phyloP scores from a whole-genome alignment of 768 basidiomycete species.

The Suillus americanus region DNA sequence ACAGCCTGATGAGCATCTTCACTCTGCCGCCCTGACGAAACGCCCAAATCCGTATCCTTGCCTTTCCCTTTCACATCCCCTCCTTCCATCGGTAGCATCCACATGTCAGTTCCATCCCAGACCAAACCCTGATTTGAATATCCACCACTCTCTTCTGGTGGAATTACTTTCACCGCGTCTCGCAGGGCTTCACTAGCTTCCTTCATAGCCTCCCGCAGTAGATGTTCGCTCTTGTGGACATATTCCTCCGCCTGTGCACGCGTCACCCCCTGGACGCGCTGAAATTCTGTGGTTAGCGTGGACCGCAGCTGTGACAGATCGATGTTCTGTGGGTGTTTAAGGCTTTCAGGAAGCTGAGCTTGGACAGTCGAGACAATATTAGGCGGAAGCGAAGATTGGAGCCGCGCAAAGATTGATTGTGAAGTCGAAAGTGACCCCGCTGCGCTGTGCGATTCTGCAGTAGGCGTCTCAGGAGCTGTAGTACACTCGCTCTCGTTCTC shows the following conservation, averaged over 20 bases:
- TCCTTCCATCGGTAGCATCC: slow-evolving; percentile 59
- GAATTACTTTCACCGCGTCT: slow-evolving; percentile 91
- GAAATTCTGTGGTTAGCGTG: slow-evolving; percentile 63
- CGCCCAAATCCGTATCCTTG: slow-evolving; percentile 29
- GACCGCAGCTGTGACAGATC: slow-evolving; percentile 70
- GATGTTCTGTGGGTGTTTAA: slow-evolving; percentile 61
- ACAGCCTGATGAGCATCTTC: slow-evolving; percentile 52
- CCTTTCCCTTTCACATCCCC: slow-evolving; percentile 36
- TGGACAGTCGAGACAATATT: slow-evolving; percentile 70
- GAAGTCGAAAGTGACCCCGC: slow-evolving; percentile 27
- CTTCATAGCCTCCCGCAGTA: slow-evolving; percentile 68
- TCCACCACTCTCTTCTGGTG: slow-evolving; percentile 58
- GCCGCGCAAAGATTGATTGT: slow-evolving; percentile 59
- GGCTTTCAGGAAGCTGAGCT: slow-evolving; percentile 62
- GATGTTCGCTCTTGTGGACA: slow-evolving; percentile 67
- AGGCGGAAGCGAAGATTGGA: slow-evolving; percentile 75
- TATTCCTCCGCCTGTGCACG: slow-evolving; percentile 84
- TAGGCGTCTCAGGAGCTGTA: slow-evolving; percentile 27
- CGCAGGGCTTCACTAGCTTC: slow-evolving; percentile 80
- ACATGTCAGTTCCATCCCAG: slow-evolving; percentile 90
- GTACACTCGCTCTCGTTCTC: slow-evolving; percentile 27
- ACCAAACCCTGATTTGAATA: slow-evolving; percentile 40
- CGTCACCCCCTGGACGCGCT: slow-evolving; percentile 73
- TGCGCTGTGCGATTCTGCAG: slow-evolving; percentile 20
- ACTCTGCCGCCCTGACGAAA: slow-evolving; percentile 28